Conservation (phyloP, 768 basidiomycete species). For the Kockovaella imperatae region DNA sequence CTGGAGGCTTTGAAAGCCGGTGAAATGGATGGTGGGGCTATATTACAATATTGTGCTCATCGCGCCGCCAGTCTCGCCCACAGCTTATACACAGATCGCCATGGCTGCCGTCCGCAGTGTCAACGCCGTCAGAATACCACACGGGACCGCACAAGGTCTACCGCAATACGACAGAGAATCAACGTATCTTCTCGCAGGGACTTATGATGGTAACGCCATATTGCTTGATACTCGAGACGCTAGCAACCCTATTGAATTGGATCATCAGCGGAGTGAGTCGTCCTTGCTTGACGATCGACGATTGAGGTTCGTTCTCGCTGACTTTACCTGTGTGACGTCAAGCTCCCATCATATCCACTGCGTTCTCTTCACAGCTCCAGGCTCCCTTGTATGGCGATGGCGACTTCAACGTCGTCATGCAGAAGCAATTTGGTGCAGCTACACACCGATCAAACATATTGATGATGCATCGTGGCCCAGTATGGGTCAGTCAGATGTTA, state of each 20-base stretch:
- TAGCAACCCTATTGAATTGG: conserved; percentile 11
- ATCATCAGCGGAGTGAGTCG: conserved; percentile 21
- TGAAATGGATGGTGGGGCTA: conserved; percentile 8
- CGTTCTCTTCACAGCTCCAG: conserved; percentile 23
- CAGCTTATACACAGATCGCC: conserved; percentile 15
- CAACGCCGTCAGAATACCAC: conserved; percentile 12
- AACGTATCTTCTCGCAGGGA: conserved; percentile 10
- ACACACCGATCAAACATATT: neutral
- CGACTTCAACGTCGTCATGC: conserved; percentile 13
- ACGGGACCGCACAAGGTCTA: conserved; percentile 10
- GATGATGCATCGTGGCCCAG: conserved; percentile 53
- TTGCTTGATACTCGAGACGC: conserved; percentile 31
- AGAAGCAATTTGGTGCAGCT: conserved; percentile 12
- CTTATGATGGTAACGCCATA: conserved; percentile 21
- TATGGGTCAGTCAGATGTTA: conserved; percentile 66
- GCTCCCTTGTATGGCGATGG: conserved; percentile 17
- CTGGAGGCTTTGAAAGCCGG: conserved; percentile 23
- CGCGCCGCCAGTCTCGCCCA: conserved; percentile 16
- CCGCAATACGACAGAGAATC: conserved; percentile 20
- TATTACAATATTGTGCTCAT: neutral
- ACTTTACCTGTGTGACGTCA: neutral
- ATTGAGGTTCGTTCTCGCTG: neutral
- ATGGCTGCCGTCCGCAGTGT: conserved; percentile 18
- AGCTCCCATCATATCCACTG: no score
- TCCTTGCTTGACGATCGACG: neutral